Conservation (phyloP, 306 rosid species). For the Cyamopsis tetragonoloba region DNA sequence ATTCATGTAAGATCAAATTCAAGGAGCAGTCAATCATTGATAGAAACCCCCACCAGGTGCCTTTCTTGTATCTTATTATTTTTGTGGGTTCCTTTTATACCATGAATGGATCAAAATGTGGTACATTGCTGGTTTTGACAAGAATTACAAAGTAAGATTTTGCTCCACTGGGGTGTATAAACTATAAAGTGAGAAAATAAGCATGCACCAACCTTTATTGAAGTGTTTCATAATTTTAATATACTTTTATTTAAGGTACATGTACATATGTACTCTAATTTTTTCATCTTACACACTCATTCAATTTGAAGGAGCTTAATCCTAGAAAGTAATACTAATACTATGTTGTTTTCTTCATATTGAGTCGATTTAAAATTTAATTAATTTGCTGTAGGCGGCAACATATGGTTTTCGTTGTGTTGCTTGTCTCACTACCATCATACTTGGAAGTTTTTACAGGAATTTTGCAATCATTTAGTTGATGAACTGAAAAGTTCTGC, state of each 20-base stretch:
- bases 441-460: not conserved
- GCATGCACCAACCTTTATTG: too few species aligned
- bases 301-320: too few species aligned
- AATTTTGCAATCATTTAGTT: not conserved
- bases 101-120: not conserved
- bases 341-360: not conserved
- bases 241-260: too few species aligned
- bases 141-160: too few species aligned
- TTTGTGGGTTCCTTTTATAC: not conserved
- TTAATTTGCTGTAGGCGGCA: not conserved
- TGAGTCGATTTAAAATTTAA: not conserved
- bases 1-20: conserved; percentile 74
- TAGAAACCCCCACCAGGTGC: conserved; percentile 91
- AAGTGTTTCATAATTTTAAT: too few species aligned
- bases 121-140: not conserved
- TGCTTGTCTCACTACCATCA: too few species aligned
- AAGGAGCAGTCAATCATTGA: conserved; percentile 90
- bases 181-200: too few species aligned
- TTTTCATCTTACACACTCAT: too few species aligned
- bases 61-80: conserved; percentile 22
- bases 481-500: not conserved
- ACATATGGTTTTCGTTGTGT: not conserved
- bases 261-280: too few species aligned
- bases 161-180: too few species aligned
- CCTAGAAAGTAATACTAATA: not conserved